A percentile compares a stretch with the other conserved stretches of the same genome.
These are phyloP conservation scores for Pseudisothecium myosuroides DNA, from an alignment of 225 moss, liverwort and hornwort genomes.

Conservation along the genomic window DNA sequence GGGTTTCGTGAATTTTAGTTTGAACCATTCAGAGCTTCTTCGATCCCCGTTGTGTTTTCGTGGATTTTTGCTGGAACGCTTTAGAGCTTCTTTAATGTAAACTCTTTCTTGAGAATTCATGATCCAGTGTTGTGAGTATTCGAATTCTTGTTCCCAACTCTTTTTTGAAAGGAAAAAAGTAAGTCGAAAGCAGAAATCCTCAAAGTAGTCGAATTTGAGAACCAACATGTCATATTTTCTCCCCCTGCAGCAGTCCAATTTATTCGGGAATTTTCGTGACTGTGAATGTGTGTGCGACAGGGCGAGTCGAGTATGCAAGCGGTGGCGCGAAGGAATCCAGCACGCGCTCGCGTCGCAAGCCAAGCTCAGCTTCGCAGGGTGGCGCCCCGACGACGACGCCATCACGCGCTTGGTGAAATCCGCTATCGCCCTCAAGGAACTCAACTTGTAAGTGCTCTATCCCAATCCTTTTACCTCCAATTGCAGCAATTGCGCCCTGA, in stretches of 20 bases:
- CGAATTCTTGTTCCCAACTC: neutral
- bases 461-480: neutral
- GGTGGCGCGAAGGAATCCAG: constrained; percentile 68
- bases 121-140: neutral
- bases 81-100: neutral
- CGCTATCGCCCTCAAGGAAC: constrained; percentile 66
- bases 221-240: neutral
- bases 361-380: constrained; percentile 87
- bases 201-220: neutral
- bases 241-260: neutral
- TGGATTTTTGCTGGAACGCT: neutral
- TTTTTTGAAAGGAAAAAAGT: no score
- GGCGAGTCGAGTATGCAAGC: constrained; percentile 67
- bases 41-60: no score
- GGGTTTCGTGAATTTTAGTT: no score
- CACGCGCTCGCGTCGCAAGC: constrained; percentile 52
- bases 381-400: constrained; percentile 70
- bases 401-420: constrained; percentile 67
- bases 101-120: neutral
- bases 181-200: neutral
- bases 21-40: neutral
- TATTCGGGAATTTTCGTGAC: neutral
- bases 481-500: neutral
- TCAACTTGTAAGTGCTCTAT: constrained; percentile 57
- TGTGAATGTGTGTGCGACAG: constrained; percentile 6